These are phyloP conservation scores for Vigna angularis DNA, from an alignment of 306 rosid genomes.

Conservation along the genomic window DNA sequence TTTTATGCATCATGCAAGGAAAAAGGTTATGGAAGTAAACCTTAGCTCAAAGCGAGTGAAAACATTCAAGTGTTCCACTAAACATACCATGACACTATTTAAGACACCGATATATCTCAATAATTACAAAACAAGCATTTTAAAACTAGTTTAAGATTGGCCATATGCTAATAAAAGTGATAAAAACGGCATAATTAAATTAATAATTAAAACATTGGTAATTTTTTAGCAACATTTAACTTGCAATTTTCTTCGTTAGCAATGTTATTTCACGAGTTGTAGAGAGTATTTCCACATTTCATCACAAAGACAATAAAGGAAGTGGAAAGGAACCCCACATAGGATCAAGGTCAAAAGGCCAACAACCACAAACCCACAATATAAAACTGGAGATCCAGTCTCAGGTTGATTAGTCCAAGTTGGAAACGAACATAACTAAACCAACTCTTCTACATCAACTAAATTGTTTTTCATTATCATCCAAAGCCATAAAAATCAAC, in stretches of 20 bases:
- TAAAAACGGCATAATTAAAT: no score
- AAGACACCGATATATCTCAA: not conserved
- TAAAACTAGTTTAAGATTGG: not conserved
- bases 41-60: not conserved
- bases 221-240: not conserved
- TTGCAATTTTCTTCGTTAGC: not conserved
- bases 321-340: not conserved
- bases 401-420: not conserved
- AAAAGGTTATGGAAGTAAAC: not conserved
- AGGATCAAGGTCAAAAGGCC: not conserved
- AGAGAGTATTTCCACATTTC: not conserved
- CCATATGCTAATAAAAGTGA: not conserved
- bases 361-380: not conserved
- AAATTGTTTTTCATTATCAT: not conserved
- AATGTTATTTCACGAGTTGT: not conserved
- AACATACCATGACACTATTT: not conserved
- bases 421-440: not conserved
- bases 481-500: slow-evolving; percentile 2
- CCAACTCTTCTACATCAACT: not conserved
- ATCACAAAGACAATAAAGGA: not conserved
- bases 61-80: not conserved
- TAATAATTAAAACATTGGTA: not conserved
- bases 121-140: not conserved
- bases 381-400: not conserved
- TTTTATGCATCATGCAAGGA: not conserved